A percentile compares a stretch with the other conserved stretches of the same genome.
Evolutionary conservation across 306 rosid species (phyloP).

Genomic region (Fragaria vesca): DNA sequence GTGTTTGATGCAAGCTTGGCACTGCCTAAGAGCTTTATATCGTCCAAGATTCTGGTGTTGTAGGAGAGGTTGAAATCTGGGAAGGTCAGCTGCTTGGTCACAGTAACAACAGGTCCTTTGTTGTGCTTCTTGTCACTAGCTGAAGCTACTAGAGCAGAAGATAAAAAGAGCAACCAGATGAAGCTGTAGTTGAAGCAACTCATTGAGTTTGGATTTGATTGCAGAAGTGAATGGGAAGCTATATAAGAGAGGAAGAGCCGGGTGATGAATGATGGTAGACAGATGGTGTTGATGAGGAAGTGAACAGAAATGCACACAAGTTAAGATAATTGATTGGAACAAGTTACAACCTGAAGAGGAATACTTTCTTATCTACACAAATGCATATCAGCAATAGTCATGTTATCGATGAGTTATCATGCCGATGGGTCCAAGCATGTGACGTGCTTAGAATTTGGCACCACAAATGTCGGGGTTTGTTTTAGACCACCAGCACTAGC

Average conservation of each 20-base stretch:
- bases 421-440: neutral
- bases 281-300: neutral
- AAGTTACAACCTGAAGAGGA: neutral
- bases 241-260: neutral
- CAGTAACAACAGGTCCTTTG: constrained; percentile 41
- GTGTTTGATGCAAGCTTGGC: constrained; percentile 52
- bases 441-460: neutral
- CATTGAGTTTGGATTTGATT: too few relatives aligned
- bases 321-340: constrained; percentile 5
- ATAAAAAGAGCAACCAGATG: constrained; percentile 17
- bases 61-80: constrained; percentile 44
- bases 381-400: neutral
- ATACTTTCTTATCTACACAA: neutral
- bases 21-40: constrained; percentile 69
- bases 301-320: neutral
- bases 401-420: neutral
- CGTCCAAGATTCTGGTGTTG: constrained; percentile 46
- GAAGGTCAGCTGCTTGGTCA: constrained; percentile 59
- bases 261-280: neutral
- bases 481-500: neutral
- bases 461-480: neutral
- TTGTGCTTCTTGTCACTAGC: constrained; percentile 24
- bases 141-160: constrained; percentile 31
- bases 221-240: neutral
- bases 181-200: constrained; percentile 14